Percentiles rank a stretch among this genome's conserved stretches.
Evolutionary conservation across 345 rosid genomes (phyloP).

Genomic region (Hibiscus trionum): DNA sequence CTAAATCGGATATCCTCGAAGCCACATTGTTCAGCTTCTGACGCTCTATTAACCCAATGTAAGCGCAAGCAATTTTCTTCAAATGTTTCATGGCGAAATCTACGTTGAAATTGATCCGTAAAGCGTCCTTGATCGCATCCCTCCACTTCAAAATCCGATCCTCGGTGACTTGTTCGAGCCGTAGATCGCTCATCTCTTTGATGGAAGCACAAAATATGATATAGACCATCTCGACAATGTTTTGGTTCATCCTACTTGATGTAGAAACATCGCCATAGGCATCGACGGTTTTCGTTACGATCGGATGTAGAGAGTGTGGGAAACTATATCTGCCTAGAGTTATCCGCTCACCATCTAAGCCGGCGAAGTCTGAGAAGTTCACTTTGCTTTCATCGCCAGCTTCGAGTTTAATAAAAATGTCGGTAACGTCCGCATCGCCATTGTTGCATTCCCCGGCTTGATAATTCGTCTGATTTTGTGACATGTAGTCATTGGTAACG

Average conservation of each 20-base stretch:
- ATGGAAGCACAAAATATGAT: background rate
- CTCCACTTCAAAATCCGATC: background rate
- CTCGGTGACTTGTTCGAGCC: background rate
- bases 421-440: background rate
- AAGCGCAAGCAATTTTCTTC: background rate
- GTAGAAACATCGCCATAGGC: background rate
- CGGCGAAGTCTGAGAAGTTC: background rate
- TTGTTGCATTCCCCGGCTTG: background rate
- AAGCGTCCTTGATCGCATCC: constrained; percentile 8
- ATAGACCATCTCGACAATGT: background rate
- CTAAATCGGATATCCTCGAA: background rate
- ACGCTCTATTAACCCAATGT: background rate
- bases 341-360: background rate
- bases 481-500: background rate
- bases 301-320: background rate
- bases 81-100: background rate
- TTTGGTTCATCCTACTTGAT: background rate
- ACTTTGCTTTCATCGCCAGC: background rate
- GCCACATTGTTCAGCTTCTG: background rate
- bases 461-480: background rate
- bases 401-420: background rate
- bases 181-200: background rate
- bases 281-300: background rate
- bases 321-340: background rate
- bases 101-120: background rate